phyloP scores from a whole-genome alignment of 768 basidiomycete genomes.

The Podaxis mareebaensis region DNA sequence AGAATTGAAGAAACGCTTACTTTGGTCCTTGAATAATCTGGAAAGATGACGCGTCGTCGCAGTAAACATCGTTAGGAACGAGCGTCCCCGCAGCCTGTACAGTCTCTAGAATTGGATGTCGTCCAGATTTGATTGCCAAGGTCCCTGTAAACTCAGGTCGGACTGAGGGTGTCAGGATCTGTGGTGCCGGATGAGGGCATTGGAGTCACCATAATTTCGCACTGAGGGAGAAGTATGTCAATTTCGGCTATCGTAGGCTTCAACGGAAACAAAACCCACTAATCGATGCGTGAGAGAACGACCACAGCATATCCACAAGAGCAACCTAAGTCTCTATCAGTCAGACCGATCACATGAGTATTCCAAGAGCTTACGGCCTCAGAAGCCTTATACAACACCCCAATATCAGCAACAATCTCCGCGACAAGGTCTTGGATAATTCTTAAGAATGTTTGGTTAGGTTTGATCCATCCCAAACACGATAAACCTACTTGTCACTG shows the following conservation, averaged over 20 bases:
- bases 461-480: not conserved
- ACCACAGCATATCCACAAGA: conserved; percentile 85
- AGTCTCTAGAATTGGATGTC: conserved; percentile 86
- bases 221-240: conserved; percentile 28
- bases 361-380: conserved; percentile 62
- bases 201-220: conserved; percentile 44
- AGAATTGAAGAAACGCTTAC: conserved; percentile 33
- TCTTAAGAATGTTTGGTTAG: conserved; percentile 35
- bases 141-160: conserved; percentile 93
- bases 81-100: conserved; percentile 66
- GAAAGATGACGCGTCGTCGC: conserved; percentile 80
- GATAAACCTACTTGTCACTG: conserved; percentile 64
- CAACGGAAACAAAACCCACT: conserved; percentile 37
- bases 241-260: conserved; percentile 26
- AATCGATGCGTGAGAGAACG: conserved; percentile 82
- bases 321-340: conserved; percentile 57
- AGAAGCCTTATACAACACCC: conserved; percentile 84
- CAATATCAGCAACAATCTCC: conserved; percentile 69
- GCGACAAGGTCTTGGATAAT: conserved; percentile 78
- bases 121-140: conserved; percentile 83
- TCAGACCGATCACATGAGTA: not conserved
- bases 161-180: conserved; percentile 41
- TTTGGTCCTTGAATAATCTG: conserved; percentile 93
- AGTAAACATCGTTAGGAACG: conserved; percentile 90
- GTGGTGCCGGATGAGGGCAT: not conserved